Conservation (phyloP, 768 basidiomycete genomes). For the Mycena epipterygia region DNA sequence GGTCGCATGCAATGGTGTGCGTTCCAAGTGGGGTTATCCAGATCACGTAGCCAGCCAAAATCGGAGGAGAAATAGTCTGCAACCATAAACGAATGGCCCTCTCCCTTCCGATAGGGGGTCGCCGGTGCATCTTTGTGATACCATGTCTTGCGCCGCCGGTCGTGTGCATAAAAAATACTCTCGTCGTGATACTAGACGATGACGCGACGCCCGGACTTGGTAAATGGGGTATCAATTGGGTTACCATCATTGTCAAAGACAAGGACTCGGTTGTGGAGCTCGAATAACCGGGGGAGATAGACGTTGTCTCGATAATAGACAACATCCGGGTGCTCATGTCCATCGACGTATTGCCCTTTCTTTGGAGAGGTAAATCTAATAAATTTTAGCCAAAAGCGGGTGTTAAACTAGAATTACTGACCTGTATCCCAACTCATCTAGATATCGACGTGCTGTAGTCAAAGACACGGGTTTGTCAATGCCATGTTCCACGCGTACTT, state of each 20-base stretch:
- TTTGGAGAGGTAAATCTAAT: slow-evolving; percentile 20
- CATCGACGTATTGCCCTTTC: slow-evolving; percentile 39
- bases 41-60: slow-evolving; percentile 33
- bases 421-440: slow-evolving; percentile 21
- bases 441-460: slow-evolving; percentile 14
- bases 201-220: slow-evolving; percentile 14
- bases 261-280: background rate
- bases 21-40: background rate
- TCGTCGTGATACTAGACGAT: slow-evolving; percentile 42
- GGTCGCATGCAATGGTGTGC: slow-evolving; percentile 31
- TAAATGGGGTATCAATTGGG: background rate
- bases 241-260: slow-evolving; percentile 24
- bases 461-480: too few relatives aligned
- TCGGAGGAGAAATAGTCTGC: too few relatives aligned
- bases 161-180: too few relatives aligned
- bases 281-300: slow-evolving; percentile 32
- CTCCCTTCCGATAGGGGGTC: slow-evolving; percentile 41
- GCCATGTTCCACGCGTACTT: slow-evolving; percentile 15
- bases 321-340: too few relatives aligned
- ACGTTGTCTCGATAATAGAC: too few relatives aligned
- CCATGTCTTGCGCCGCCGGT: too few relatives aligned
- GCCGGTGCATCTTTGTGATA: slow-evolving; percentile 28
- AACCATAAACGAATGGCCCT: slow-evolving; percentile 42
- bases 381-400: background rate
- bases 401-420: background rate